Evolutionary conservation across 495 filamentous ascomycete genomes (phyloP).

Genomic region (Annulohypoxylon nitens): DNA sequence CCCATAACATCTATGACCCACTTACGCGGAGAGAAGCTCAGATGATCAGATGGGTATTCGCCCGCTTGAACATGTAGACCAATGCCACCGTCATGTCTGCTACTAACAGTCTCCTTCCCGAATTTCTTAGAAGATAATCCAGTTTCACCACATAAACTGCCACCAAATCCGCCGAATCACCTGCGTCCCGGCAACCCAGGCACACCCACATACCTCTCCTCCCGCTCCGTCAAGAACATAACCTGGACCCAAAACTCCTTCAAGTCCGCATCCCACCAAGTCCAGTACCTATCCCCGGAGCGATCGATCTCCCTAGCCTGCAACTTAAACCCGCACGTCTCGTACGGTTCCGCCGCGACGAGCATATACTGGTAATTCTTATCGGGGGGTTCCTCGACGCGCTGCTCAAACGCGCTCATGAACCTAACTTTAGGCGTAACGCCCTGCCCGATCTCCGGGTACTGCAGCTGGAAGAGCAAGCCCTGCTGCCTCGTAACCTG

Average conservation of each 20-base stretch:
- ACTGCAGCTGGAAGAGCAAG: slow-evolving; percentile 93
- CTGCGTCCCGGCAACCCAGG: slow-evolving; percentile 77
- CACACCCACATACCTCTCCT: slow-evolving; percentile 94
- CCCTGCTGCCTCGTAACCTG: slow-evolving; percentile 91
- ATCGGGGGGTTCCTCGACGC: slow-evolving; percentile 94
- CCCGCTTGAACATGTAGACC: neutral
- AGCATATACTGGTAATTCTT: slow-evolving; percentile 94
- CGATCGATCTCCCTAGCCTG: slow-evolving; percentile 95
- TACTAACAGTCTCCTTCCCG: too few species aligned
- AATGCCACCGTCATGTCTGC: too few species aligned
- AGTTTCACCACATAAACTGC: too few species aligned
- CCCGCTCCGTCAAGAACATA: slow-evolving; percentile 98
- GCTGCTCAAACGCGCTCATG: slow-evolving; percentile 98
- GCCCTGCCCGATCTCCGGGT: slow-evolving; percentile 86
- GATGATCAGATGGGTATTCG: neutral
- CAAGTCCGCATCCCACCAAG: slow-evolving; percentile 93
- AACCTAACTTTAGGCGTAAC: slow-evolving; percentile 87
- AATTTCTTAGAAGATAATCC: too few species aligned
- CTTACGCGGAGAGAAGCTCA: slow-evolving; percentile 19
- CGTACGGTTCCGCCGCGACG: slow-evolving; percentile 96
- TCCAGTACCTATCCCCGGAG: slow-evolving; percentile 86
- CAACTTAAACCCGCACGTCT: slow-evolving; percentile 96
- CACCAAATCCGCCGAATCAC: slow-evolving; percentile 35
- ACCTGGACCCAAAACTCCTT: slow-evolving; percentile 99
- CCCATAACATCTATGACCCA: neutral